These are phyloP conservation scores for Anethum foeniculum DNA, from an alignment of 140 eudicot genomes.

Conservation along the genomic window DNA sequence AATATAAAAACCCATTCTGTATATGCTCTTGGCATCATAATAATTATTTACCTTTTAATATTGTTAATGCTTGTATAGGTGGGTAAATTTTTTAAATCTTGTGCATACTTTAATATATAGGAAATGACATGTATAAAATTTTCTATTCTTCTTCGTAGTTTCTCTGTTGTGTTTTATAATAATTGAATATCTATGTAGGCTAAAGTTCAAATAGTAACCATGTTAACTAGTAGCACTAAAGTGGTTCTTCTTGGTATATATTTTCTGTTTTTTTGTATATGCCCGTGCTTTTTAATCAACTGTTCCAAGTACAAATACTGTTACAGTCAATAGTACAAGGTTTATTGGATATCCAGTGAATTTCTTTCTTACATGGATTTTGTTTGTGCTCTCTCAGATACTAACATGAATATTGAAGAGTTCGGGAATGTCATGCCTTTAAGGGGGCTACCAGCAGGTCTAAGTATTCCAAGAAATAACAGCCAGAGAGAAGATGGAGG, in stretches of 20 bases:
- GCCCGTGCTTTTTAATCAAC: background rate
- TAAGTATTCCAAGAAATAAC: background rate
- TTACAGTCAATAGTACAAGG: background rate
- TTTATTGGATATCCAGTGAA: background rate
- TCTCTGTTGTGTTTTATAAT: background rate
- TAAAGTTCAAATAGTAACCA: background rate
- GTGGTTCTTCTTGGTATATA: background rate
- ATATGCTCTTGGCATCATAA: background rate
- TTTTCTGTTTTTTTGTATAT: too few relatives aligned
- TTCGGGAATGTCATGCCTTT: background rate
- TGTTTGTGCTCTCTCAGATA: background rate
- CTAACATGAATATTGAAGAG: slow-evolving; percentile 8
- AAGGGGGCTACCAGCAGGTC: slow-evolving; percentile 2
- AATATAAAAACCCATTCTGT: background rate
- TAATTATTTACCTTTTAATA: too few relatives aligned
- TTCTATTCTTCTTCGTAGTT: background rate
- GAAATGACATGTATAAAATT: too few relatives aligned
- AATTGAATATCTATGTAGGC: background rate
- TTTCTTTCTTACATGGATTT: background rate
- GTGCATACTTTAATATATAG: too few relatives aligned
- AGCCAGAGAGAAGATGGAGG: slow-evolving; percentile 9
- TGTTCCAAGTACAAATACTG: background rate
- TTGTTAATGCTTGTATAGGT: background rate
- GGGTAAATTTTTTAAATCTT: too few relatives aligned
- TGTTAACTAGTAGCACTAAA: background rate